phyloP scores from a whole-genome alignment of 768 basidiomycete genomes.

The Mycena capillaripes region DNA sequence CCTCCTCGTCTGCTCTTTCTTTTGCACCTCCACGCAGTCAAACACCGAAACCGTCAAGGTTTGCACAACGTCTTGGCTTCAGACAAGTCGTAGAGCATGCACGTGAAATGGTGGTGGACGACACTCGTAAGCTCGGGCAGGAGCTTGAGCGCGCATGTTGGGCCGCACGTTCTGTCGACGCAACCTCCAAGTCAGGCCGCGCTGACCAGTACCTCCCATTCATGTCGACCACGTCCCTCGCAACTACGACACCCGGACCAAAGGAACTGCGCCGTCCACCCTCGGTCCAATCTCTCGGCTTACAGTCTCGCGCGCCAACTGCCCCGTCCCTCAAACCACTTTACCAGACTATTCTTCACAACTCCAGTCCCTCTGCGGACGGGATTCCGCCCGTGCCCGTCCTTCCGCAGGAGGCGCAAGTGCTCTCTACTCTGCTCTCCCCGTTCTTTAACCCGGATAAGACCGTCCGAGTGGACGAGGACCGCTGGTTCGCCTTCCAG shows the following conservation, averaged over 20 bases:
- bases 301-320: constrained; percentile 40
- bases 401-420: constrained; percentile 71
- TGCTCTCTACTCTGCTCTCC: constrained; percentile 69
- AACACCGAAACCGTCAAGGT: constrained; percentile 65
- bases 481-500: constrained; percentile 69
- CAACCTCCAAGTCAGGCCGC: constrained; percentile 39
- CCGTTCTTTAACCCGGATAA: constrained; percentile 64
- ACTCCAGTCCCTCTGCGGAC: constrained; percentile 52
- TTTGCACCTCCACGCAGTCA: constrained; percentile 38
- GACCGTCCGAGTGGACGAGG: constrained; percentile 59
- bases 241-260: constrained; percentile 42
- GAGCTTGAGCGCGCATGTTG: constrained; percentile 72
- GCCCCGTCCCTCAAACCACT: constrained; percentile 57
- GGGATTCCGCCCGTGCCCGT: constrained; percentile 42
- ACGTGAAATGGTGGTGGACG: constrained; percentile 63
- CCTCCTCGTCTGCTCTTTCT: constrained; percentile 41
- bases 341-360: constrained; percentile 61
- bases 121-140: constrained; percentile 63
- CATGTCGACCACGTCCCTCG: constrained; percentile 54
- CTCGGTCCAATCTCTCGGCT: constrained; percentile 53
- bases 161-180: constrained; percentile 63
- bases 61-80: constrained; percentile 66
- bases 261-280: constrained; percentile 59
- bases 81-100: constrained; percentile 77
- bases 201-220: constrained; percentile 53